Conservation (phyloP, 139 green algal genomes). For the Nannochloris sp. region DNA sequence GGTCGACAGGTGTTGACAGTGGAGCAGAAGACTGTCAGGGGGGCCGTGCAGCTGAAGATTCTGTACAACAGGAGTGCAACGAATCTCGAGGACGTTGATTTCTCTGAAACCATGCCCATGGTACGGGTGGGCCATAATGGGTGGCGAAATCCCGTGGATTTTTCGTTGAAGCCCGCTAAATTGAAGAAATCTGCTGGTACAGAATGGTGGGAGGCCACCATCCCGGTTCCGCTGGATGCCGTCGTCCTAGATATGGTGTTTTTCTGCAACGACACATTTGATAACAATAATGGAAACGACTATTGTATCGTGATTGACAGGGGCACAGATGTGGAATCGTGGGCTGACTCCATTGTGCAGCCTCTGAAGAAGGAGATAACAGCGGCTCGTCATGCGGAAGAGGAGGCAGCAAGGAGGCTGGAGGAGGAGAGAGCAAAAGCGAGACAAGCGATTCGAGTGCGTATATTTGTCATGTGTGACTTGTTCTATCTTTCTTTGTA, state of each 20-base stretch:
- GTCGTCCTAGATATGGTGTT: conserved; percentile 66
- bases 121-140: conserved; percentile 16
- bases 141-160: conserved; percentile 6
- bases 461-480: background rate
- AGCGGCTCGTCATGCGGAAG: conserved; percentile 12
- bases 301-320: conserved; percentile 22
- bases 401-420: background rate
- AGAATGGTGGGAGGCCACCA: conserved; percentile 49
- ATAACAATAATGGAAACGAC: conserved; percentile 67
- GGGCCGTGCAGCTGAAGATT: background rate
- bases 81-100: conserved; percentile 7
- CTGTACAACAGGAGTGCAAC: conserved; percentile 17
- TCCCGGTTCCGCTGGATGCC: conserved; percentile 43
- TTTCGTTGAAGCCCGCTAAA: background rate
- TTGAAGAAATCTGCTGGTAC: background rate
- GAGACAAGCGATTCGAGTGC: background rate
- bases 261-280: conserved; percentile 57
- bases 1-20: background rate
- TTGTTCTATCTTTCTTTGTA: background rate
- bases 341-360: conserved; percentile 14
- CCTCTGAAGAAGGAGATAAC: conserved; percentile 17
- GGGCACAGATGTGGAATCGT: conserved; percentile 3
- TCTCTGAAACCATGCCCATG: conserved; percentile 6
- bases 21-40: background rate
- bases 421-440: background rate